phyloP scores from a whole-genome alignment of 2,329 filamentous ascomycete genomes.

The Pyrenophora tritici-repentis region DNA sequence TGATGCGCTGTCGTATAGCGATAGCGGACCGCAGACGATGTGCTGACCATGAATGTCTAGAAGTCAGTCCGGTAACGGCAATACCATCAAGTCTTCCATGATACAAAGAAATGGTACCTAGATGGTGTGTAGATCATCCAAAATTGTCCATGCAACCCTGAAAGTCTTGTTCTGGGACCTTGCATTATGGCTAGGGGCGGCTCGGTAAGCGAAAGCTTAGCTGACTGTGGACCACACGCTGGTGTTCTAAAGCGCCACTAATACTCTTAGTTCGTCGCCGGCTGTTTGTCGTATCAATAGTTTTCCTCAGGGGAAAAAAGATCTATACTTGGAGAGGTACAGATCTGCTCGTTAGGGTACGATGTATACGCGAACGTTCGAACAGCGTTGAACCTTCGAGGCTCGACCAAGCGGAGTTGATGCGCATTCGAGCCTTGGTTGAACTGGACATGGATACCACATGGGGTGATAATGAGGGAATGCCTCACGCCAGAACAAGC shows the following conservation, averaged over 20 bases:
- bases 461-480: background rate
- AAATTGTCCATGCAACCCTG: too few species aligned
- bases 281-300: constrained; percentile 22
- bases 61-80: too few species aligned
- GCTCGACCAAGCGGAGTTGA: background rate
- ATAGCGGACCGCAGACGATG: too few species aligned
- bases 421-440: background rate
- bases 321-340: constrained; percentile 1
- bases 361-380: constrained; percentile 7
- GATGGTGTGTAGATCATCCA: background rate
- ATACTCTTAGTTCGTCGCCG: constrained; percentile 5
- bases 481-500: background rate
- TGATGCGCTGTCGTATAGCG: too few species aligned
- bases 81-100: too few species aligned
- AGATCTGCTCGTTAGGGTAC: constrained; percentile 2
- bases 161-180: too few species aligned
- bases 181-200: background rate
- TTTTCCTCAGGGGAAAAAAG: constrained; percentile 3
- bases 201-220: constrained; percentile 16
- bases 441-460: constrained; percentile 8
- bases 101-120: too few species aligned
- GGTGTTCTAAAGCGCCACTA: constrained; percentile 12
- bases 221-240: constrained; percentile 16
- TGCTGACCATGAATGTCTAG: too few species aligned
- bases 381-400: constrained; percentile 3